Evolutionary conservation across 2,329 filamentous ascomycete genomes (phyloP).

Genomic region (Fusarium siculi): DNA sequence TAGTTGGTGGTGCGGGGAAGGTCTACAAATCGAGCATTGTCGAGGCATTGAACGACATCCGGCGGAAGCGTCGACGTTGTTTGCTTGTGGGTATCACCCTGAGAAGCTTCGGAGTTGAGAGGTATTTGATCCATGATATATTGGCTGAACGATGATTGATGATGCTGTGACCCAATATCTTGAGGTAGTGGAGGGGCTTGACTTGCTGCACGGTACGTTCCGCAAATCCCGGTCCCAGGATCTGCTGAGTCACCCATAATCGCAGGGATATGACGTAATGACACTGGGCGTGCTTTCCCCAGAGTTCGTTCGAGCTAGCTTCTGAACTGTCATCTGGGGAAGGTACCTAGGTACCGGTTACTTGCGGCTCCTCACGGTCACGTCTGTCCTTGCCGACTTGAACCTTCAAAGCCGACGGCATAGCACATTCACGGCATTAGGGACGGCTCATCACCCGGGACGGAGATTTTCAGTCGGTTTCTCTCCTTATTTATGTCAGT

Average conservation of each 20-base stretch:
- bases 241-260: conserved; percentile 26
- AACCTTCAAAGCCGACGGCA: conserved; percentile 37
- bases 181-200: conserved; percentile 13
- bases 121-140: conserved; percentile 70
- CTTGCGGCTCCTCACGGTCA: conserved; percentile 49
- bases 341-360: conserved; percentile 44
- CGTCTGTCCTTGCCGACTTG: conserved; percentile 36
- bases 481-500: conserved; percentile 22
- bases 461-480: background rate
- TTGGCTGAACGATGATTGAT: conserved; percentile 17
- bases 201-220: conserved; percentile 27
- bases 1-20: conserved; percentile 30
- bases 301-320: conserved; percentile 14
- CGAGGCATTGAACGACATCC: conserved; percentile 89
- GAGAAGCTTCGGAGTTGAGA: conserved; percentile 79
- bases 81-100: conserved; percentile 77
- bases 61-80: conserved; percentile 76
- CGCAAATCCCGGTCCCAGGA: conserved; percentile 20
- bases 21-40: conserved; percentile 93
- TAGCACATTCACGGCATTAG: conserved; percentile 44
- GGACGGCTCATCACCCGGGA: conserved; percentile 23
- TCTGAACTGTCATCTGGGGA: conserved; percentile 38
- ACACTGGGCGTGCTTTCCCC: conserved; percentile 15
- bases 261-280: conserved; percentile 42
- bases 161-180: conserved; percentile 12